Percentiles rank a stretch among this genome's conserved stretches.
phyloP scores from a whole-genome alignment of 192 early-diverging fungal genomes.

The Coemansia sp. region DNA sequence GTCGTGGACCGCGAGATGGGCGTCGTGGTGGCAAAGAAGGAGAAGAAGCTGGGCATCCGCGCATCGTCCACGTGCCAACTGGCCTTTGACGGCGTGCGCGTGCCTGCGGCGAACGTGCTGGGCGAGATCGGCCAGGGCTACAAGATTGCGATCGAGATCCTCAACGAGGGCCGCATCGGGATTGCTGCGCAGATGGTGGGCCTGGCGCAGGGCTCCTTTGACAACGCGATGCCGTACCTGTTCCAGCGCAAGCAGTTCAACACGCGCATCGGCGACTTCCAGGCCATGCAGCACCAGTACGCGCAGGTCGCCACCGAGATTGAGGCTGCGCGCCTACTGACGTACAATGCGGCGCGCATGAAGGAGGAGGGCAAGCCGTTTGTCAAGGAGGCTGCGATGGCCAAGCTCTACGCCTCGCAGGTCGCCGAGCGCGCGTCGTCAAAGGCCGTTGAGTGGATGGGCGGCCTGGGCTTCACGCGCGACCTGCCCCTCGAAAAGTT shows the following conservation, averaged over 20 bases:
- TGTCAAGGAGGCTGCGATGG: conserved; percentile 97
- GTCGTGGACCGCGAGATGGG: conserved; percentile 92
- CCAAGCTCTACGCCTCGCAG: conserved; percentile 94
- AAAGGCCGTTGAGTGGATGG: conserved; percentile 95
- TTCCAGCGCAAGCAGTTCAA: conserved; percentile 97
- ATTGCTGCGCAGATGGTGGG: conserved; percentile 99
- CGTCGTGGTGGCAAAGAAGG: conserved; percentile 92
- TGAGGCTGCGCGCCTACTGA: conserved; percentile 94
- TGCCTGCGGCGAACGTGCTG: conserved; percentile 84
- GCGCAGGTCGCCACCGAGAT: conserved; percentile 89
- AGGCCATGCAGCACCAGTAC: conserved; percentile 79
- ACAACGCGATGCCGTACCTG: conserved; percentile 84
- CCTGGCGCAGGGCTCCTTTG: conserved; percentile 90
- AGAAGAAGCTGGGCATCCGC: conserved; percentile 96
- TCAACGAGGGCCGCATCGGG: conserved; percentile 98
- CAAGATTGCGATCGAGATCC: conserved; percentile 96
- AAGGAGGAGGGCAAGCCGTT: conserved; percentile 92
- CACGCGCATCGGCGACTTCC: conserved; percentile 80
- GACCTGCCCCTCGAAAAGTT: conserved; percentile 91
- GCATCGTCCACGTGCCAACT: conserved; percentile 94
- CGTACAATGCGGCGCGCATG: conserved; percentile 94
- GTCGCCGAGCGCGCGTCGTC: conserved; percentile 88
- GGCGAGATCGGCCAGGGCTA: conserved; percentile 97
- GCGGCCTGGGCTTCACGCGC: conserved; percentile 96
- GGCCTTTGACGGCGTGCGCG: conserved; percentile 86